Base-by-base conservation (phyloP, 495 filamentous ascomycete species). In the Aspergillus sparsus region DNA sequence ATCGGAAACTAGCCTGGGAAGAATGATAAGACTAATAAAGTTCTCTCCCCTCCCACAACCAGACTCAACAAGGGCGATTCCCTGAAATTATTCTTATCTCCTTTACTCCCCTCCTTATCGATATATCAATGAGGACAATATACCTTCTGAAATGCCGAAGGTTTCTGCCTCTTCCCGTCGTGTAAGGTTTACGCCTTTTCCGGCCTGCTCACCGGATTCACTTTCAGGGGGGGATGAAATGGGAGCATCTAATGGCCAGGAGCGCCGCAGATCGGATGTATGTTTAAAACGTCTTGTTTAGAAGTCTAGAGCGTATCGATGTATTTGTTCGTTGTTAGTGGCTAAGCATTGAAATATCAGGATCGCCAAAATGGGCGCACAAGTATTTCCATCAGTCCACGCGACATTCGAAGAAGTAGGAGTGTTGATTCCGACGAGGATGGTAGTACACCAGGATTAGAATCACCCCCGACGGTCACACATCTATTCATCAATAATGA, bases 401-500 rank as follows among this genome's bases (percentile, higher is more conserved):
- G 39, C 44, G 53, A 41, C 12, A 16, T 31, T 11, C 45, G 34
- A 2, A 18, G 11, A 21, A 50, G 35, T n/a, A 46, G 33, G 33
- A 50, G 11, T 21, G 44, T 21, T 1, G 58, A 61, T 12, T 46
- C 44, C 15, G 37, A 62, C 33, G 10, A 44, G 13, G 37, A 46
- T 7, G 37, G 49, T 13, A 12, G 5, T 11, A 31, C 15, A 6
- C 33, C 33, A 37, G 52, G 31, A 11, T 11, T 33, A 18, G 49
- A 51, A 4, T 12, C 44, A 13, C 53, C 55, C 7, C 55, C 65
- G 11, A 56, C 61, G 2, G 58, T 66, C 8, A 62, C 65, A 18
- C 65, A 66, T 44, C 49, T 70, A 3, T 71, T 68, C 44, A 64
- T 71, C 51, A 65, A 65, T 44, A 68, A 71, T 53, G 41, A 58